Base-by-base conservation (phyloP, 1,139 yeast species). In the Pichia norvegensis region DNA sequence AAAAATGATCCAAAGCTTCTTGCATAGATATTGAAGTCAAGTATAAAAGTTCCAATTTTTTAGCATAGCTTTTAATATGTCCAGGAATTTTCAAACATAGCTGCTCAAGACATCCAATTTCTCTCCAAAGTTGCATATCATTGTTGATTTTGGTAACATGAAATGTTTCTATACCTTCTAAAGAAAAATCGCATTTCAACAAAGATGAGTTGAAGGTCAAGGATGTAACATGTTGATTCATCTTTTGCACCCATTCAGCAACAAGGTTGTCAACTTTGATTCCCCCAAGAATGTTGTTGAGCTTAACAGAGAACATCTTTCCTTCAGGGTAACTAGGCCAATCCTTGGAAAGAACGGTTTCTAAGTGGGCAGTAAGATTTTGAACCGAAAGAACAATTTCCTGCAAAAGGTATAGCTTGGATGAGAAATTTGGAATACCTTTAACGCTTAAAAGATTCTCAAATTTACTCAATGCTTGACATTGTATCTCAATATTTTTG, bases 261-360 rank as follows among this genome's bases (percentile, higher is more conserved):
- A 72, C 75, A 0, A 73, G 54, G 0, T 48, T 57, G 6, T 70
- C 64, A 0, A 79, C 62, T 44, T 80, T 69, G 13, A 80, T 64
- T 41, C 70, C 74, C 21, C 68, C 64, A 17, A 69, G 57, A 40
- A 84, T 67, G 1, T 67, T 63, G 1, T 60, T 56, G 16, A 79
- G 70, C 48, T 79, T 85, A 1, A 69, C 61, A 16, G 72, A 68
- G 1, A 90, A 73, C 51, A 74, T 76, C 45, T 72, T 74, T 0
- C 96, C 97, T 42, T 82, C 81, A 0, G 90, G 79, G 55, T 81
- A 85, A 38, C 76, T 71, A 42, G 67, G 69, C 97, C 97, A 90
- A 29, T 81, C 83, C 14, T 68, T 58, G 0, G 97, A 95, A 11
- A 90, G 68, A 2, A 80, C 70, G 14, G 70, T 60, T 42, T 74